Evolutionary conservation across 805 yeast genomes (phyloP), one percentile per base, ranked within the genome.

Genomic region (Wickerhamomyces bisporus): DNA sequence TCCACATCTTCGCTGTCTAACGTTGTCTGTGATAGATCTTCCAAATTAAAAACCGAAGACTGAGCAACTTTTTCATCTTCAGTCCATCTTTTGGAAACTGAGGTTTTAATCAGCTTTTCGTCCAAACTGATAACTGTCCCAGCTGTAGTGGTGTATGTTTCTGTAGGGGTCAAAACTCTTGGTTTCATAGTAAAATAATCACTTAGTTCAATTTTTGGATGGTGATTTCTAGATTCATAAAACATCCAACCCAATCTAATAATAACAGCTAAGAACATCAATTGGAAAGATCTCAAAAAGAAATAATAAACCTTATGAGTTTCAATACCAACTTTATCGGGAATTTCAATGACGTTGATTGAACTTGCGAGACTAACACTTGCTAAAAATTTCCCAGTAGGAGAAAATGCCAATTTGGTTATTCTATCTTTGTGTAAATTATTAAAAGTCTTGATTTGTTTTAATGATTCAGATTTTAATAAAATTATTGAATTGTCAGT

Each of bases 341-440:
- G 89, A 23, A 86, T 60, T 42, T 69, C 72, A 37, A 81, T 60
- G 9, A 86, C 76, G 47, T 73, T 78, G 23, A 88, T 71, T 1
- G 86, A 68, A 43, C 81, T 80, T 2, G 89, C 85, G 3, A 86
- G 87, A 18, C 93, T 81, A 0, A 79, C 83, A 21, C 86, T 75
- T 3, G 88, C 94, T 35, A 87, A 61, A 41, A 70, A 70, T 35
- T 73, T 64, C 5, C 91, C 88, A 54, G 78, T 71, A 3, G 83
- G 81, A 5, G 87, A 81, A 43, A 86, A 79, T 1, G 77, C 65
- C 5, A 86, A 75, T 34, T 75, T 71, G 0, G 96, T 86, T 34
- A 88, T 79, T 24, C 91, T 83, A 55, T 82, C 79, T 6, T 69
- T 66, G 56, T 88, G 96, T 12, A 77, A 64, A 8, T 68, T 61